A percentile compares a stretch with the other conserved stretches of the same genome.
phyloP scores from a whole-genome alignment of 441 rosid species.

The Syzygium malaccense region DNA sequence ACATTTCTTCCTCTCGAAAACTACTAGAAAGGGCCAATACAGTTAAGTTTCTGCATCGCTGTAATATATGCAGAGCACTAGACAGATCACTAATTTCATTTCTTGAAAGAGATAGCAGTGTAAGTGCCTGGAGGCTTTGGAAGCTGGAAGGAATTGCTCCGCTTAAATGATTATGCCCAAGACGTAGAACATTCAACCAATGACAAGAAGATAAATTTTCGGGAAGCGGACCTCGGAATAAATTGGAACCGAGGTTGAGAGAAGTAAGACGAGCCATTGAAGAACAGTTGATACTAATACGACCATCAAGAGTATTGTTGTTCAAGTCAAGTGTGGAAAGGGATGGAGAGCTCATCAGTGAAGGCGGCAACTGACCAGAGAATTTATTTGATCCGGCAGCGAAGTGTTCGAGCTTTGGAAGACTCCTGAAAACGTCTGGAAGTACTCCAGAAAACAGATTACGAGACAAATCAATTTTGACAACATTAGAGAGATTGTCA shows the following conservation, averaged over 20 bases:
- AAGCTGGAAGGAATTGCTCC: background rate
- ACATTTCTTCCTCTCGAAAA: background rate
- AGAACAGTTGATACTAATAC: background rate
- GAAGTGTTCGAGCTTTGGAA: background rate
- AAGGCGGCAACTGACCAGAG: background rate
- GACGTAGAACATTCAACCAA: background rate
- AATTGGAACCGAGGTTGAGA: background rate
- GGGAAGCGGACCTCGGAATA: background rate
- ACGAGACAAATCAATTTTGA: background rate
- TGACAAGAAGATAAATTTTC: background rate
- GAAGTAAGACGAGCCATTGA: background rate
- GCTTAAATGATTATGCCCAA: background rate
- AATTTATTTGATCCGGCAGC: background rate
- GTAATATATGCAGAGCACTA: background rate
- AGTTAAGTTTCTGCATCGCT: background rate
- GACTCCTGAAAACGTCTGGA: background rate
- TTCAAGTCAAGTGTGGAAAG: background rate
- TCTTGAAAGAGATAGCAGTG: background rate
- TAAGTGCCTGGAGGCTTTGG: background rate
- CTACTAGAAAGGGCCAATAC: background rate
- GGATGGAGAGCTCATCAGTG: background rate
- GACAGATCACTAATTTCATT: background rate
- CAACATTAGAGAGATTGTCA: background rate
- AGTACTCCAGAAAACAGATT: constrained; percentile 1
- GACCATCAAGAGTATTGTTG: background rate